Conservation (phyloP, 2,329 filamentous ascomycete genomes). For the Scedosporium dehoogii region DNA sequence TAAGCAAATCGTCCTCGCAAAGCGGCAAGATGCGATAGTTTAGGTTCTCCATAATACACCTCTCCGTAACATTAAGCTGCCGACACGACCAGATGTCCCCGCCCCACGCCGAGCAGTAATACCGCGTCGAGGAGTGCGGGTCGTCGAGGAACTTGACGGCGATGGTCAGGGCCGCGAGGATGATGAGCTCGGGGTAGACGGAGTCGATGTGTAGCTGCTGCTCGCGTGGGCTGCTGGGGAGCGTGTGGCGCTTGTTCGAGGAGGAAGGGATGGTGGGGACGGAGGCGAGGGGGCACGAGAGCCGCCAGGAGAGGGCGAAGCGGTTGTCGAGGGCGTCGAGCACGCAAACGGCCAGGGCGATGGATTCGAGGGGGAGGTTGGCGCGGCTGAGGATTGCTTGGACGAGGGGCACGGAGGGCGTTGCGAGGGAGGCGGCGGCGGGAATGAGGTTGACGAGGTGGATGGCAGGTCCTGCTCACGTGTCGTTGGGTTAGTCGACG, state of each 20-base stretch:
- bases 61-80: constrained; percentile 55
- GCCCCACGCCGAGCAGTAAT: constrained; percentile 46
- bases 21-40: constrained; percentile 54
- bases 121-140: constrained; percentile 39
- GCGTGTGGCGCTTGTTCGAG: constrained; percentile 35
- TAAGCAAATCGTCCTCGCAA: constrained; percentile 44
- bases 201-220: constrained; percentile 47
- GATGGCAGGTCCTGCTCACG: constrained; percentile 46
- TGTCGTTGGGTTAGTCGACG: constrained; percentile 4
- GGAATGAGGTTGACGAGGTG: constrained; percentile 59
- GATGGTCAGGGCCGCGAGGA: constrained; percentile 52
- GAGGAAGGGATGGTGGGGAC: constrained; percentile 11
- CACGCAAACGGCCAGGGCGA: constrained; percentile 57
- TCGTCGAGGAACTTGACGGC: constrained; percentile 59
- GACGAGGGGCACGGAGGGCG: constrained; percentile 47
- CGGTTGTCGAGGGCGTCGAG: constrained; percentile 54
- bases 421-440: constrained; percentile 48
- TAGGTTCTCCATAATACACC: constrained; percentile 54
- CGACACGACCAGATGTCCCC: constrained; percentile 45
- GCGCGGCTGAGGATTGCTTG: constrained; percentile 51
- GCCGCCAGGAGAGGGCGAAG: constrained; percentile 54
- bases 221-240: constrained; percentile 24
- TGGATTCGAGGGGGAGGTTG: constrained; percentile 47
- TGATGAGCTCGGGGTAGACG: constrained; percentile 51
- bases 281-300: constrained; percentile 36